A percentile compares a stretch with the other conserved stretches of the same genome.
phyloP scores from a whole-genome alignment of 1,139 yeast species.

The Geotrichum australiense region DNA sequence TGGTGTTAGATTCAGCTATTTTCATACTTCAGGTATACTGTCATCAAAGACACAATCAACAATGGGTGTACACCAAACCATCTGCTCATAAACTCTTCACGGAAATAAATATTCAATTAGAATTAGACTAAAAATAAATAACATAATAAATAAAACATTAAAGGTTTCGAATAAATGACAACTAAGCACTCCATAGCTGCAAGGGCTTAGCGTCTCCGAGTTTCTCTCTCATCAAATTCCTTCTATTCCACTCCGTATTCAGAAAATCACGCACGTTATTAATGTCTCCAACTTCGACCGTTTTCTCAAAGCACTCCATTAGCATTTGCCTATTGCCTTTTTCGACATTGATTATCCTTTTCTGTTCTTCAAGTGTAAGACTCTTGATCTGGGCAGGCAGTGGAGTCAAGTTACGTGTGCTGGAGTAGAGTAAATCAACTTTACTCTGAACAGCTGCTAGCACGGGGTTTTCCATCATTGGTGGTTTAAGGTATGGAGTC shows the following conservation, averaged over 20 bases:
- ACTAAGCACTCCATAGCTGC: slow-evolving; percentile 3
- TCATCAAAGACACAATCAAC: too few relatives aligned
- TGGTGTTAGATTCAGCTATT: too few relatives aligned
- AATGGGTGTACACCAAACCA: too few relatives aligned
- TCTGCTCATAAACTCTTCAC: background rate
- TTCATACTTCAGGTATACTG: too few relatives aligned
- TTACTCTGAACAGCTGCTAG: slow-evolving; percentile 1
- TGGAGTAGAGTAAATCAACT: background rate
- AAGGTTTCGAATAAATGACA: background rate
- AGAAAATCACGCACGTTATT: slow-evolving; percentile 1
- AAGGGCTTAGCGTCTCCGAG: slow-evolving; percentile 4
- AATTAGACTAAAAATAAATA: too few relatives aligned
- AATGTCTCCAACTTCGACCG: background rate
- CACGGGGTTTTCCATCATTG: background rate
- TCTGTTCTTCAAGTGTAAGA: background rate
- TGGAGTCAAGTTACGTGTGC: slow-evolving; percentile 2
- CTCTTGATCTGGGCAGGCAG: background rate
- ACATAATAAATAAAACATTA: too few relatives aligned
- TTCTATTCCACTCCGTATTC: slow-evolving; percentile 3
- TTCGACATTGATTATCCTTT: slow-evolving; percentile 4
- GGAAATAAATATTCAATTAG: background rate
- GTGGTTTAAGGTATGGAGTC: background rate
- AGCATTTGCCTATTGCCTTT: background rate
- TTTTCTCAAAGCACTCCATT: slow-evolving; percentile 1
- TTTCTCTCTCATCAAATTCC: slow-evolving; percentile 4